Percentiles rank a stretch among this genome's conserved stretches.
Conservation (phyloP, 2,329 filamentous ascomycete genomes). For the Kalmusia sp. region DNA sequence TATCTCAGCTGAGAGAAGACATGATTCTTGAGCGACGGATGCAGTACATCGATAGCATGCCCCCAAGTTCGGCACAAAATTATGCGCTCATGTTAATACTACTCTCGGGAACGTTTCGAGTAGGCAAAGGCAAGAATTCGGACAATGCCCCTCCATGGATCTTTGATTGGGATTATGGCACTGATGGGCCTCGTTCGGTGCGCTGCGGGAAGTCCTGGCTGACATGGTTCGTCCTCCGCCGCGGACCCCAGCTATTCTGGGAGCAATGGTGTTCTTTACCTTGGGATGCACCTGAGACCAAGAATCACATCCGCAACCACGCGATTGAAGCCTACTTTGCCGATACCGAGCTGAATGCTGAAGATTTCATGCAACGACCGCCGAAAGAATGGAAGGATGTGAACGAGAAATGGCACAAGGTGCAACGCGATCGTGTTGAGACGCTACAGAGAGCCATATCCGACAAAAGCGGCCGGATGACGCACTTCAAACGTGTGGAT, state of each 20-base stretch:
- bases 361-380: not conserved
- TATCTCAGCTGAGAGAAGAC: constrained; percentile 27
- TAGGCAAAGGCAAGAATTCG: constrained; percentile 19
- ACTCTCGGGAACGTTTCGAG: constrained; percentile 11
- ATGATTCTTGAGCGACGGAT: constrained; percentile 26
- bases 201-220: constrained; percentile 39
- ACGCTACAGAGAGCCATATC: constrained; percentile 30
- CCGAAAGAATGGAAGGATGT: constrained; percentile 25
- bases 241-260: constrained; percentile 41
- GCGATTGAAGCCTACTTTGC: constrained; percentile 29
- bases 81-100: constrained; percentile 42
- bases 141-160: constrained; percentile 11
- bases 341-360: not conserved
- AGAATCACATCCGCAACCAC: constrained; percentile 37
- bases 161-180: constrained; percentile 37
- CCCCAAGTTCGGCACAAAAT: constrained; percentile 25
- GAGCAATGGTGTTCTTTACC: constrained; percentile 37
- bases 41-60: constrained; percentile 27
- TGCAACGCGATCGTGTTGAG: constrained; percentile 28
- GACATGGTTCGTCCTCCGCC: constrained; percentile 40
- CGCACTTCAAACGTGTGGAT: too few species aligned
- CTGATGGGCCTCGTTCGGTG: constrained; percentile 31
- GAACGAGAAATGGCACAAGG: constrained; percentile 23
- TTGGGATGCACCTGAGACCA: constrained; percentile 16
- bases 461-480: constrained; percentile 8